Conservation (phyloP, 345 rosid species). For the Balakata baccata region DNA sequence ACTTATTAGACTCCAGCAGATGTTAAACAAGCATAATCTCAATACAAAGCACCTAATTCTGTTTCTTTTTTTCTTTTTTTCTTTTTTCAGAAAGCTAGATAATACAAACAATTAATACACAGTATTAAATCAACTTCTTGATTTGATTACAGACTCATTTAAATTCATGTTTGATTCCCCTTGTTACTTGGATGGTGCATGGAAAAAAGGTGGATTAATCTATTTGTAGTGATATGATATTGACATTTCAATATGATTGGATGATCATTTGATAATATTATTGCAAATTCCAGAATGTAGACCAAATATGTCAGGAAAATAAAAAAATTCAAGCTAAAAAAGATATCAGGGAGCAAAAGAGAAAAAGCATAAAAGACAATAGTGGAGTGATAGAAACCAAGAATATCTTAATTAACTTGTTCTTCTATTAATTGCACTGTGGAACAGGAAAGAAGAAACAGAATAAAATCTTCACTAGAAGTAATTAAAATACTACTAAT, state of each 20-base stretch:
- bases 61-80: not conserved
- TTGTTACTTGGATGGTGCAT: not conserved
- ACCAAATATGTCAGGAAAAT: not conserved
- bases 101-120: no score
- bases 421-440: no score
- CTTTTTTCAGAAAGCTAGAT: no score
- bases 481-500: not conserved
- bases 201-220: not conserved
- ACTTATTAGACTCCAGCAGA: no score
- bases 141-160: not conserved
- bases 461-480: not conserved
- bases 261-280: not conserved
- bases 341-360: slow-evolving; percentile 4
- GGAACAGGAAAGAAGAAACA: not conserved
- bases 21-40: no score
- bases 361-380: not conserved
- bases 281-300: not conserved
- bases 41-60: no score
- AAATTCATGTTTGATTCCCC: not conserved
- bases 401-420: no score
- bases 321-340: not conserved
- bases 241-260: not conserved
- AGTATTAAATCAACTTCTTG: no score
- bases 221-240: not conserved
- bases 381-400: not conserved